Evolutionary conservation across 108 stramenopile species (phyloP).

Genomic region (Cyclostephanos tholiformis): DNA sequence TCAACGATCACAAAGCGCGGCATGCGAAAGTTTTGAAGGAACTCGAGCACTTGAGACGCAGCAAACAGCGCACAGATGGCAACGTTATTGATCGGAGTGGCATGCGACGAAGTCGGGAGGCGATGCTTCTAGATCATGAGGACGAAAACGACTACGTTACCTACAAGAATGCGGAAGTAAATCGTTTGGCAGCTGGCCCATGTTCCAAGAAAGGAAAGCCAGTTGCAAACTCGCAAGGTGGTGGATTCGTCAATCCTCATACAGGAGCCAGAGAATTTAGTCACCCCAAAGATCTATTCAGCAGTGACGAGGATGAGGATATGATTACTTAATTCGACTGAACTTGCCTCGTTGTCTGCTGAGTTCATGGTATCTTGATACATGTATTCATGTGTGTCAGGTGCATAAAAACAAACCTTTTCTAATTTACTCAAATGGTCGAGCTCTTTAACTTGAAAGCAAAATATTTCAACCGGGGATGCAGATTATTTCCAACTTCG

Average conservation of each 20-base stretch:
- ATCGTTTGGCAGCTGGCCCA: slow-evolving; percentile 36
- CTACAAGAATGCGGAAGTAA: slow-evolving; percentile 37
- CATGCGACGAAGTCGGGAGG: slow-evolving; percentile 15
- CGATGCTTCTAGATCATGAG: slow-evolving; percentile 28
- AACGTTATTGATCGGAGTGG: background rate
- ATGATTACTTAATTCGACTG: slow-evolving; percentile 5
- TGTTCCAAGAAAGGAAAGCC: slow-evolving; percentile 7
- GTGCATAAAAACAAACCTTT: no score
- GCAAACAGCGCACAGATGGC: background rate
- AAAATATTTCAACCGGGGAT: no score
- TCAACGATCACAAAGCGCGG: slow-evolving; percentile 51
- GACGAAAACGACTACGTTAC: slow-evolving; percentile 45
- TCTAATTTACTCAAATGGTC: no score
- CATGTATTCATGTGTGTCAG: no score
- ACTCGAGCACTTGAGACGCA: slow-evolving; percentile 28
- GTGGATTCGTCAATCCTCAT: slow-evolving; percentile 29
- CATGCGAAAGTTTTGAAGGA: slow-evolving; percentile 38
- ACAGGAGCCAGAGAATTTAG: slow-evolving; percentile 23
- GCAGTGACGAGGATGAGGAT: slow-evolving; percentile 27
- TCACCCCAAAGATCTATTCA: slow-evolving; percentile 24
- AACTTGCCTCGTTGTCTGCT: no score
- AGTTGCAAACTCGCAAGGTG: background rate
- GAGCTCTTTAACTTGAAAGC: no score
- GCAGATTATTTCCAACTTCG: no score
- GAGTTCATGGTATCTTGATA: no score